Evolutionary conservation across 192 early-diverging fungal species (phyloP).

Genomic region (Gamsiella multidivaricata): DNA sequence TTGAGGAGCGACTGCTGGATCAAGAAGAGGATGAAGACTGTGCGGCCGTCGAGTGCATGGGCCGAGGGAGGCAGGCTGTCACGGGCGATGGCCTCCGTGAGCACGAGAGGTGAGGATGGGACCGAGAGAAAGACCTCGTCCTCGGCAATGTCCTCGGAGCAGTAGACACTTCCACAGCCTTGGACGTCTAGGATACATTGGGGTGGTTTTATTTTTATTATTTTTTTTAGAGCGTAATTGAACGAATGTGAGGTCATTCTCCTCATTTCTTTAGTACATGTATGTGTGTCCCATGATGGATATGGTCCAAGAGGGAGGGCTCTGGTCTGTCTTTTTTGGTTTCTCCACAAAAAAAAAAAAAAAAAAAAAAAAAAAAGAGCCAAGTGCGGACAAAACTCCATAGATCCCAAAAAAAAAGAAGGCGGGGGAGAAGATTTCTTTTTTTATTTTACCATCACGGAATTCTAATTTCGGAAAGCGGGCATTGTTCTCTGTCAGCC

Average conservation of each 20-base stretch:
- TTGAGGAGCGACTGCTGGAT: slow-evolving; percentile 51
- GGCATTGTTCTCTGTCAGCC: slow-evolving; percentile 22
- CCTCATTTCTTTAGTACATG: no score
- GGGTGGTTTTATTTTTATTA: background rate
- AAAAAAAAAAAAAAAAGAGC: background rate
- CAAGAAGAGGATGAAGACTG: slow-evolving; percentile 64
- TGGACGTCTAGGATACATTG: slow-evolving; percentile 14
- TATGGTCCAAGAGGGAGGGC: no score
- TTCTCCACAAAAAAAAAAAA: no score
- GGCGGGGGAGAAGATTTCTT: background rate
- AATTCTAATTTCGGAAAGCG: slow-evolving; percentile 26
- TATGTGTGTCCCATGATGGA: no score
- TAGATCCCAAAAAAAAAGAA: background rate
- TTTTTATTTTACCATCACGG: slow-evolving; percentile 13
- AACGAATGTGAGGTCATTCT: no score
- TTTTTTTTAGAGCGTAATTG: background rate
- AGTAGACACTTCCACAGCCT: slow-evolving; percentile 63
- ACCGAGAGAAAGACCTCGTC: slow-evolving; percentile 63
- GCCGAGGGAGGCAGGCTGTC: slow-evolving; percentile 19
- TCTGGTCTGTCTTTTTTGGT: no score
- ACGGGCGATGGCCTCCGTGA: slow-evolving; percentile 20
- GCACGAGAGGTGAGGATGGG: slow-evolving; percentile 63
- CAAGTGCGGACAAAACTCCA: background rate
- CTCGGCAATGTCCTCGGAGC: slow-evolving; percentile 44
- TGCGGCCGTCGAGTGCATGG: slow-evolving; percentile 43